Percentiles rank a stretch among this genome's conserved stretches.
phyloP scores from a whole-genome alignment of 805 yeast species.

The Barnettozyma sucrosica region DNA sequence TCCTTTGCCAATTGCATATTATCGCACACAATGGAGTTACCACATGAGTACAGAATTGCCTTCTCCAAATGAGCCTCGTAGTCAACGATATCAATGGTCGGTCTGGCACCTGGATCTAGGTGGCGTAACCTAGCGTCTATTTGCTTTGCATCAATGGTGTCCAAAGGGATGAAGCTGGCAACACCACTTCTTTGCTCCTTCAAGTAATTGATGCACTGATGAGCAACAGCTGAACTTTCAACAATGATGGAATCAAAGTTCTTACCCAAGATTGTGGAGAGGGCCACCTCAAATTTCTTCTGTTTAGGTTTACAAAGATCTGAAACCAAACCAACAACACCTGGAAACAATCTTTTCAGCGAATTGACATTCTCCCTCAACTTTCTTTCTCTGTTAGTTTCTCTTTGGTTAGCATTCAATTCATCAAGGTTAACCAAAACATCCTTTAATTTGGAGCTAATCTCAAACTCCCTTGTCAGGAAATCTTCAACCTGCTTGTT shows the following conservation, averaged over 20 bases:
- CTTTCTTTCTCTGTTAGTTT: constrained; percentile 60
- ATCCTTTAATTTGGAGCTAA: constrained; percentile 60
- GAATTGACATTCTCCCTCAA: constrained; percentile 68
- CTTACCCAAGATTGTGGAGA: constrained; percentile 72
- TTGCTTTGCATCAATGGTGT: constrained; percentile 56
- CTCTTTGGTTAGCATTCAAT: constrained; percentile 69
- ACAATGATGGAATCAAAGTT: constrained; percentile 82
- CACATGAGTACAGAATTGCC: constrained; percentile 77
- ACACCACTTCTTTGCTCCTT: constrained; percentile 82
- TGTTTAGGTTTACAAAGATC: constrained; percentile 77
- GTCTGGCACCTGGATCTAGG: constrained; percentile 48
- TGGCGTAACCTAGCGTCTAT: constrained; percentile 51
- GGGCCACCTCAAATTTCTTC: constrained; percentile 65
- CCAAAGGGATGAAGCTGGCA: constrained; percentile 85
- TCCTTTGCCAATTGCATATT: constrained; percentile 59
- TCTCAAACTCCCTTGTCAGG: constrained; percentile 45
- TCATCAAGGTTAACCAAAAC: constrained; percentile 60
- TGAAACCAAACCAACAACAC: constrained; percentile 75
- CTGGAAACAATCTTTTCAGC: constrained; percentile 71
- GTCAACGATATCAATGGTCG: constrained; percentile 69
- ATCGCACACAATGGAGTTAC: constrained; percentile 76
- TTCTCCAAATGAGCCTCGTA: constrained; percentile 63
- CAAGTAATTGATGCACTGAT: constrained; percentile 69
- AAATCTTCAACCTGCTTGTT: constrained; percentile 36
- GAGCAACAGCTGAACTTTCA: constrained; percentile 61